These are phyloP conservation scores for Cutaneotrichosporon cavernicola DNA, from an alignment of 1,284 basidiomycete species.

Conservation along the genomic window DNA sequence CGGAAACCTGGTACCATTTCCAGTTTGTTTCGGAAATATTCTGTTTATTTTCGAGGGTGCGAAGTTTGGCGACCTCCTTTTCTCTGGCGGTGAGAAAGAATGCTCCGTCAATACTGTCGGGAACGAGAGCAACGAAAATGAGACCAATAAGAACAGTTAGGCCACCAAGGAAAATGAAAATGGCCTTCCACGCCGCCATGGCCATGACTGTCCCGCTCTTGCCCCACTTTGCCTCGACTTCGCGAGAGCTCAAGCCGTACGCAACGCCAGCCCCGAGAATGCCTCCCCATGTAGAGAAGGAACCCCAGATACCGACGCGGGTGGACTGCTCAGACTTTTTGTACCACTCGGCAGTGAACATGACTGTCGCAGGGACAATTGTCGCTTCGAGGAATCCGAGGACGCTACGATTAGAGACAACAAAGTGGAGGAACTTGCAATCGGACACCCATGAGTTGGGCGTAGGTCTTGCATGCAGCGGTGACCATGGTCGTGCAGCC, in stretches of 20 bases:
- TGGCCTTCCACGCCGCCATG: slow-evolving; percentile 25
- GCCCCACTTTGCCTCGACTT: slow-evolving; percentile 1
- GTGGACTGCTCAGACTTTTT: slow-evolving; percentile 19
- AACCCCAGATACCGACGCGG: slow-evolving; percentile 26
- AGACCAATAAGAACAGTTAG: slow-evolving; percentile 28
- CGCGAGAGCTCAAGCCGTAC: slow-evolving; percentile 12
- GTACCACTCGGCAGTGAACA: slow-evolving; percentile 31
- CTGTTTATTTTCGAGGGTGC: slow-evolving; percentile 38
- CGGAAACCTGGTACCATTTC: slow-evolving; percentile 33
- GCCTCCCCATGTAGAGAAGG: slow-evolving; percentile 26
- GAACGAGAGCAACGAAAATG: slow-evolving; percentile 32
- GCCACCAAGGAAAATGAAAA: slow-evolving; percentile 32
- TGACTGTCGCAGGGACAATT: slow-evolving; percentile 23
- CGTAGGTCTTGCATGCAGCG: slow-evolving; percentile 26
- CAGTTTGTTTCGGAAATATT: slow-evolving; percentile 40
- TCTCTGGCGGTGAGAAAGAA: slow-evolving; percentile 33
- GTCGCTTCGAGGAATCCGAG: slow-evolving; percentile 23
- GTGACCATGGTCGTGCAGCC: slow-evolving; percentile 25
- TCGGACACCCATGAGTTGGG: slow-evolving; percentile 26
- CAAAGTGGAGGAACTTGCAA: slow-evolving; percentile 4
- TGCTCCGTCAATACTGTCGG: slow-evolving; percentile 33
- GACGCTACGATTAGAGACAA: background rate
- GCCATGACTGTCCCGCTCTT: slow-evolving; percentile 5
- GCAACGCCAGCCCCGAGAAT: slow-evolving; percentile 32
- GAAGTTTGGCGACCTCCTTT: slow-evolving; percentile 35